Percentiles rank a stretch among this genome's conserved stretches.
These are phyloP conservation scores for Dryadomyces sulphureus DNA, from an alignment of 2,329 filamentous ascomycete species.

Conservation along the genomic window DNA sequence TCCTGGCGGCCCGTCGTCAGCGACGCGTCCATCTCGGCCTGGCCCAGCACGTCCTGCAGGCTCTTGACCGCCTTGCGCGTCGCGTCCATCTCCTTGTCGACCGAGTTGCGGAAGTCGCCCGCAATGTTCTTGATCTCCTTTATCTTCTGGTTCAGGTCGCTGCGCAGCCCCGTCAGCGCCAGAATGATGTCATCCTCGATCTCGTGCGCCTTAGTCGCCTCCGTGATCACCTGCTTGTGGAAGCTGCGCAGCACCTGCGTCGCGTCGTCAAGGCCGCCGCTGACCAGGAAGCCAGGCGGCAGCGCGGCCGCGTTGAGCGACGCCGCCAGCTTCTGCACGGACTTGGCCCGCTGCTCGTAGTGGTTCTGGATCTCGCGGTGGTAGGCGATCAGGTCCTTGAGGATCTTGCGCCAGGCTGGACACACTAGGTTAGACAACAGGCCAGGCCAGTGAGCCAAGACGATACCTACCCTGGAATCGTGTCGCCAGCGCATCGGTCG, in stretches of 20 bases:
- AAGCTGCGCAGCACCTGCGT: slow-evolving; percentile 66
- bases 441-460: background rate
- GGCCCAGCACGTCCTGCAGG: slow-evolving; percentile 68
- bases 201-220: slow-evolving; percentile 77
- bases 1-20: slow-evolving; percentile 74
- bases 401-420: slow-evolving; percentile 80
- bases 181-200: slow-evolving; percentile 86
- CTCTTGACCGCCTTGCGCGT: slow-evolving; percentile 67
- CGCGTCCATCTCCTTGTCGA: slow-evolving; percentile 84
- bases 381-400: slow-evolving; percentile 88
- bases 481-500: slow-evolving; percentile 74
- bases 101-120: slow-evolving; percentile 91
- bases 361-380: slow-evolving; percentile 84
- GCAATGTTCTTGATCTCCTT: slow-evolving; percentile 94
- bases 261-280: slow-evolving; percentile 79
- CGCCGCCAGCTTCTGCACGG: slow-evolving; percentile 67
- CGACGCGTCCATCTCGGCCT: slow-evolving; percentile 64
- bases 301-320: slow-evolving; percentile 66
- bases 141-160: slow-evolving; percentile 86
- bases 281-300: slow-evolving; percentile 61
- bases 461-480: slow-evolving; percentile 67
- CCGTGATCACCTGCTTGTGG: slow-evolving; percentile 64
- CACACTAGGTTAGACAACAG: background rate
- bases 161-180: slow-evolving; percentile 70
- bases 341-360: slow-evolving; percentile 76